Evolutionary conservation across 2,329 filamentous ascomycete species (phyloP).

Genomic region (Ascochyta fabae): DNA sequence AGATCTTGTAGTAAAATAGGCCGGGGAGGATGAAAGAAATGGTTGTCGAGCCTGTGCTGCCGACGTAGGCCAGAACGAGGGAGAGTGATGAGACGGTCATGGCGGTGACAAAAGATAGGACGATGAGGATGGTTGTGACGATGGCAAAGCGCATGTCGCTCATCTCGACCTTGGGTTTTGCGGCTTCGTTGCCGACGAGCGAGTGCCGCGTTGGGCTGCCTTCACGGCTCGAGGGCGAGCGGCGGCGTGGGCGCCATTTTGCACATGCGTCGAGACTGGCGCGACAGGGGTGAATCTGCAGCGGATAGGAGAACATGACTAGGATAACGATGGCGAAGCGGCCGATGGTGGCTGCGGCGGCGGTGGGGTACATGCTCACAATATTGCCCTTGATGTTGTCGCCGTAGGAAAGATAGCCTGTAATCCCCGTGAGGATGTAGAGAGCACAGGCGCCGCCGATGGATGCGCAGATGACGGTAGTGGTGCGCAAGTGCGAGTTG

Average conservation of each 20-base stretch:
- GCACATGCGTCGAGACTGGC: conserved; percentile 95
- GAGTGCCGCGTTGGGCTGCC: conserved; percentile 52
- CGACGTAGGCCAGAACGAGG: conserved; percentile 92
- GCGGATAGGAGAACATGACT: conserved; percentile 93
- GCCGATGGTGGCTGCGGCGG: conserved; percentile 85
- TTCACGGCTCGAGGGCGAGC: conserved; percentile 29
- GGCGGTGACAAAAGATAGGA: conserved; percentile 83
- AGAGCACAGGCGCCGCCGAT: conserved; percentile 87
- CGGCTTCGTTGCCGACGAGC: conserved; percentile 50
- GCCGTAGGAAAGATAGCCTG: conserved; percentile 94
- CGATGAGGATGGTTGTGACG: conserved; percentile 84
- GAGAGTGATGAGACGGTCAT: conserved; percentile 91
- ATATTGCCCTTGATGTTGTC: conserved; percentile 91
- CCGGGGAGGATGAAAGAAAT: conserved; percentile 98
- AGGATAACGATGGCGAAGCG: conserved; percentile 94
- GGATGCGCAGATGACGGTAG: conserved; percentile 78
- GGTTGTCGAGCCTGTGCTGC: conserved; percentile 89
- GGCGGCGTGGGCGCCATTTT: conserved; percentile 75
- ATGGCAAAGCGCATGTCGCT: conserved; percentile 86
- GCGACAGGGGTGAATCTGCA: conserved; percentile 94
- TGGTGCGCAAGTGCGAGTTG: conserved; percentile 78
- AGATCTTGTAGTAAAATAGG: conserved; percentile 98
- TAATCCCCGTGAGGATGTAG: conserved; percentile 91
- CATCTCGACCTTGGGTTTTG: conserved; percentile 63
- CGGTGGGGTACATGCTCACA: conserved; percentile 72